These are phyloP conservation scores for Citrullus amarus DNA, from an alignment of 306 rosid genomes.

Conservation along the genomic window DNA sequence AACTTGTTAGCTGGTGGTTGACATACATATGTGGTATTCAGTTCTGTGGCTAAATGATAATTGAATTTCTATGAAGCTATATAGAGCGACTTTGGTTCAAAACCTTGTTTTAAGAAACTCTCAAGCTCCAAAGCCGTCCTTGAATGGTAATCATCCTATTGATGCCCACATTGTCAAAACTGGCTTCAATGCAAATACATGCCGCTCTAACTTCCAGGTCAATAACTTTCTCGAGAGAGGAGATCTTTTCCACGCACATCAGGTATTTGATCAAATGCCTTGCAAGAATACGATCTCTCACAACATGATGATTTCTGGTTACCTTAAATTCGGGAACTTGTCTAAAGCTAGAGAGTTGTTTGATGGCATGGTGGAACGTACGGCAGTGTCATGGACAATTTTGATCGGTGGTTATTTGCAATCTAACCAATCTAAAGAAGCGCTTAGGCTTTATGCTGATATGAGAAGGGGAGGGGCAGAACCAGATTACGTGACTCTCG, in stretches of 20 bases:
- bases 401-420: slow-evolving; percentile 57
- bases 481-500: slow-evolving; percentile 65
- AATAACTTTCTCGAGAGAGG: slow-evolving; percentile 29
- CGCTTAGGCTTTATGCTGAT: slow-evolving; percentile 44
- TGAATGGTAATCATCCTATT: slow-evolving; percentile 13
- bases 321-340: slow-evolving; percentile 49
- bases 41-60: background rate
- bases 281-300: slow-evolving; percentile 49
- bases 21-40: background rate
- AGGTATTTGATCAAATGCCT: slow-evolving; percentile 68
- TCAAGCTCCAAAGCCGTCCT: slow-evolving; percentile 19
- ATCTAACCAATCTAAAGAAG: slow-evolving; percentile 32
- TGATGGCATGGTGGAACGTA: slow-evolving; percentile 48
- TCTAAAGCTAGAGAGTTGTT: slow-evolving; percentile 49
- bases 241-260: slow-evolving; percentile 35
- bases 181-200: slow-evolving; percentile 51
- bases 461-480: slow-evolving; percentile 42
- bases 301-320: slow-evolving; percentile 57
- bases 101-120: slow-evolving; percentile 21
- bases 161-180: slow-evolving; percentile 69
- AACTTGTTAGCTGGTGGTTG: background rate
- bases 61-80: slow-evolving; percentile 25
- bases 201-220: slow-evolving; percentile 54
- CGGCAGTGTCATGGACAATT: slow-evolving; percentile 78
- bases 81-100: slow-evolving; percentile 17